Percentiles rank a stretch among this genome's conserved stretches.
Evolutionary conservation across 345 rosid species (phyloP).

Genomic region (Eucalyptus virginea): DNA sequence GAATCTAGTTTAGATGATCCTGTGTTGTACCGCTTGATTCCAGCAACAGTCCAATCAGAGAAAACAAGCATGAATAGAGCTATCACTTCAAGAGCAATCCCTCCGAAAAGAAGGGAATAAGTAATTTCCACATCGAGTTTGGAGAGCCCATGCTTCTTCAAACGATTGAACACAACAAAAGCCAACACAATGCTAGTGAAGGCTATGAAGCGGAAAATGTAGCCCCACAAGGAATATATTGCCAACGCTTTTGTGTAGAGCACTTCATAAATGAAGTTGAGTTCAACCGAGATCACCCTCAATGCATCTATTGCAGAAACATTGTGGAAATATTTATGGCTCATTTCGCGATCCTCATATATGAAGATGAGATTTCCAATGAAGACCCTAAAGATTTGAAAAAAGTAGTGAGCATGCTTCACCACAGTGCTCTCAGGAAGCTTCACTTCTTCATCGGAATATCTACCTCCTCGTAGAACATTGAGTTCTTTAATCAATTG

Average conservation of each 20-base stretch:
- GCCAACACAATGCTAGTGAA: neutral
- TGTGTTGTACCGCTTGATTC: neutral
- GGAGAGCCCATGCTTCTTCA: neutral
- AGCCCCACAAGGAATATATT: neutral
- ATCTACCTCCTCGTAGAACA: neutral
- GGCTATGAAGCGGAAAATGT: neutral
- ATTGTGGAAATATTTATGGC: neutral
- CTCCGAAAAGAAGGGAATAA: neutral
- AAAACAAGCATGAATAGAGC: neutral
- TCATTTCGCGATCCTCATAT: neutral
- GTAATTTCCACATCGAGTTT: neutral
- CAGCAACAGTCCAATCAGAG: neutral
- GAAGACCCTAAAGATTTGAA: neutral
- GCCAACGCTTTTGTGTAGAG: neutral
- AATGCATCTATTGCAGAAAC: neutral
- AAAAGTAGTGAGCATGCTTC: neutral
- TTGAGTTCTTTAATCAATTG: neutral
- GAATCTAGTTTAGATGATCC: neutral
- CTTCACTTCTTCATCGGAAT: neutral
- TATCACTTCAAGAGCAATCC: neutral
- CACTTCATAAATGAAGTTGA: neutral
- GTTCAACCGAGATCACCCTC: neutral
- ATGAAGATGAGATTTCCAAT: neutral
- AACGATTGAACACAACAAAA: neutral
- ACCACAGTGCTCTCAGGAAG: neutral